Base-by-base conservation (phyloP, 2,329 filamentous ascomycete genomes). In the Trichoderma koningiopsis region DNA sequence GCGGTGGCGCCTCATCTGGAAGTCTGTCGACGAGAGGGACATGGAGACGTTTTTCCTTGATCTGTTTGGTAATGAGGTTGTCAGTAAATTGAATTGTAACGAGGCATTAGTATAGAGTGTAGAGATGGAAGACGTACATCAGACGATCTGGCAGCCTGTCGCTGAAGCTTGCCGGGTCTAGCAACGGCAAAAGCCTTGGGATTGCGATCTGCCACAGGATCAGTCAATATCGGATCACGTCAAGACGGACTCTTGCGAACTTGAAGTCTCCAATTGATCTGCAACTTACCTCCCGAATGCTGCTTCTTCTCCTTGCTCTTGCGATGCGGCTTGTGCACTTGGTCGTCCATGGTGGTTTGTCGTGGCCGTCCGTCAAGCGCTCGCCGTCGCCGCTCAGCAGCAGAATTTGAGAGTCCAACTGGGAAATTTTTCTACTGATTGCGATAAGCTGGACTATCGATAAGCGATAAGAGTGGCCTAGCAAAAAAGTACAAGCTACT, bases 1-100 rank as follows among this genome's bases (percentile, higher is more conserved):
- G 89, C 70, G 96, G 96, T 31, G 96, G 94, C 19, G 96, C 92
- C 83, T 98, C 96, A 81, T 98, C 95, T 73, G 96, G 95, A 33
- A 98, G 85, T 74, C 96, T 91, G 84, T 99, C 96, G 82, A 98
- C 92, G 79, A 97, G 91, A 56, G 96, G 96, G 22, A 99, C 96
- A 85, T 99, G 96, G 49, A 98, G 86, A 70, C 95, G 89, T 82
- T 96, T 97, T 82, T 99, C 96, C 86, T 93, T 96, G 81, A 97
- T 90, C 91, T 94, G 10, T n/a, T 31, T 10, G 19, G 24, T 22
- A 65, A 31, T 7, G n/a, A 22, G 66, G 27, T 8, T 58, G 64
- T 80, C 66, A 81, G 76, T 49, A 6, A 29, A 5, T 43, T 11
- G 16, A 40, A 8, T 24, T 2, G 5, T 11, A 49, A 1, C 13